Conservation (phyloP, 345 rosid species). For the Viola odorata region DNA sequence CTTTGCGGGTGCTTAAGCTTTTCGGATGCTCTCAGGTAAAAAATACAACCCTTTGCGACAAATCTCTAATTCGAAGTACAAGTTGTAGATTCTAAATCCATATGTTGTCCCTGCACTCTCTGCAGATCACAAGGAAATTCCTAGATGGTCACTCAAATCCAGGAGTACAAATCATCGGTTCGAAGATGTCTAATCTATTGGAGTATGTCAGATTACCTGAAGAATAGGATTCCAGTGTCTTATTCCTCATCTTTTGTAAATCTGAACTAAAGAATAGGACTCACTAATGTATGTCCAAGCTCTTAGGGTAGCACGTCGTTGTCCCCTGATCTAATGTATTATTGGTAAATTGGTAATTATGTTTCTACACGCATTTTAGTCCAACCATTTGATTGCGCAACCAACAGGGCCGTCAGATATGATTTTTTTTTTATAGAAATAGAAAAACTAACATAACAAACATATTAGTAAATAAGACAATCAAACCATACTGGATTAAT, state of each 20-base stretch:
- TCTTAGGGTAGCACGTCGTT: too few species aligned
- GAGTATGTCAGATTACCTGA: constrained; percentile 22
- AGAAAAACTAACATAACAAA: too few species aligned
- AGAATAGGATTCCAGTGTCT: constrained; percentile 18
- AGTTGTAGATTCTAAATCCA: not conserved
- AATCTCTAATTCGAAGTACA: not conserved
- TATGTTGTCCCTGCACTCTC: not conserved
- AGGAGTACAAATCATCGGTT: constrained; percentile 54
- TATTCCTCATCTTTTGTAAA: constrained; percentile 13
- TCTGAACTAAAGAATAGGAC: too few species aligned
- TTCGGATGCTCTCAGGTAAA: constrained; percentile 89
- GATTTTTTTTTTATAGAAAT: too few species aligned
- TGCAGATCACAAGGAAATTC: constrained; percentile 64
- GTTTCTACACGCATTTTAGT: too few species aligned
- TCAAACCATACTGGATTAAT: too few species aligned
- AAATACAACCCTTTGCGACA: not conserved
- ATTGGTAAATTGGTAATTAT: too few species aligned
- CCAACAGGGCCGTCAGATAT: too few species aligned
- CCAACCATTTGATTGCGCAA: too few species aligned
- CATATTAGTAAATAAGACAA: too few species aligned
- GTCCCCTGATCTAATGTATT: too few species aligned
- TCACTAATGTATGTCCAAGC: too few species aligned
- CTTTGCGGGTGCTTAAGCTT: constrained; percentile 57
- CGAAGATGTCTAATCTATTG: constrained; percentile 52
- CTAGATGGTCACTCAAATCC: constrained; percentile 70